phyloP scores from a whole-genome alignment of 176 grass and related monocot species.

The Cymbopogon citratus region DNA sequence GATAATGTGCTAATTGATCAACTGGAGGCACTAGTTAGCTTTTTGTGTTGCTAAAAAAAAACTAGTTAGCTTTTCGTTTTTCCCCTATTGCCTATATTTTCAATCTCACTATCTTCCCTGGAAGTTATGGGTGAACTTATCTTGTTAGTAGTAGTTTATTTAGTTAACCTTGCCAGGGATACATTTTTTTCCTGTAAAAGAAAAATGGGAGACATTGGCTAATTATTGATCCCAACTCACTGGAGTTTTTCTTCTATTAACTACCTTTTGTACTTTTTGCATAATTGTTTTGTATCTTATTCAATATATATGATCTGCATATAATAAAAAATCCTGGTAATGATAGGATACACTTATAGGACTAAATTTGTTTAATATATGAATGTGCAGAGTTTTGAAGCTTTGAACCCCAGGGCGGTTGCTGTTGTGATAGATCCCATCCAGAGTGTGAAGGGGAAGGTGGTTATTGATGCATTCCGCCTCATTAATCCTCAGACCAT shows the following conservation, averaged over 20 bases:
- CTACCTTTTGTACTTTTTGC: background rate
- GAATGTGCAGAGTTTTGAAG: slow-evolving; percentile 90
- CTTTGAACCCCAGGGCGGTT: slow-evolving; percentile 91
- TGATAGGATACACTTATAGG: background rate
- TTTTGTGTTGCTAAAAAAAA: too few relatives aligned
- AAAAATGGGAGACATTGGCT: background rate
- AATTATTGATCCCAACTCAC: background rate
- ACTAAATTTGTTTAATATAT: slow-evolving; percentile 11
- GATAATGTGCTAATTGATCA: too few relatives aligned
- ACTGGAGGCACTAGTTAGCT: background rate
- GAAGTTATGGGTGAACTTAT: background rate
- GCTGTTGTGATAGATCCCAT: slow-evolving; percentile 97
- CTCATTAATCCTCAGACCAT: slow-evolving; percentile 99
- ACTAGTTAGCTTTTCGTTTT: background rate
- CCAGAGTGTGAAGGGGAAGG: slow-evolving; percentile 98
- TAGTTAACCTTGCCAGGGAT: background rate
- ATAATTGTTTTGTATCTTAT: background rate
- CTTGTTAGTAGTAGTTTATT: background rate
- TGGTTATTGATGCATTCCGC: slow-evolving; percentile 97
- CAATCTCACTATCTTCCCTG: background rate
- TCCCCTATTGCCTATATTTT: background rate
- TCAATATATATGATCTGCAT: background rate
- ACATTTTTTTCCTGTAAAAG: too few relatives aligned
- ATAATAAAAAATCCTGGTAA: background rate
- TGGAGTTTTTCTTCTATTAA: background rate